A percentile compares a stretch with the other conserved stretches of the same genome.
These are phyloP conservation scores for Xanthoconium separans DNA, from an alignment of 1,284 basidiomycete species.

Conservation along the genomic window DNA sequence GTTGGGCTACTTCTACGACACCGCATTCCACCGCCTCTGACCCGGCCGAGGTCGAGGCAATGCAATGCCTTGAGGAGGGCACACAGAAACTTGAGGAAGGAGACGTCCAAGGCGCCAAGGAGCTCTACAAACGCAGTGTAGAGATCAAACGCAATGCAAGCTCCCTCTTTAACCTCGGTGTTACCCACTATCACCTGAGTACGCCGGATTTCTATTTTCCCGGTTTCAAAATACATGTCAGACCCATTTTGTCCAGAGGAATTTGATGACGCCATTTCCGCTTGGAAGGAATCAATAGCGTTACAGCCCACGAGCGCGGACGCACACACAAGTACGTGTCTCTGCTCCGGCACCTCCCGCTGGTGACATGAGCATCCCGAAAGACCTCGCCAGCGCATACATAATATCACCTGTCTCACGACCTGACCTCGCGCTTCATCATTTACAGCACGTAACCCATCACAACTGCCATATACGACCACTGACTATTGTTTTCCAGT, in stretches of 20 bases:
- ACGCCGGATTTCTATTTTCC: conserved; percentile 31
- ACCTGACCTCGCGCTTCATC: conserved; percentile 88
- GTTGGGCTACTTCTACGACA: conserved; percentile 83
- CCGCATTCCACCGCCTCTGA: conserved; percentile 78
- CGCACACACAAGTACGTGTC: conserved; percentile 83
- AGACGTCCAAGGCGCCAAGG: conserved; percentile 79
- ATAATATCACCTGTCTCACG: conserved; percentile 83
- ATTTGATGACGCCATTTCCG: conserved; percentile 78
- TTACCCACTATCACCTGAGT: conserved; percentile 88
- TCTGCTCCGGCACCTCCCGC: conserved; percentile 16
- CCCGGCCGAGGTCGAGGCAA: conserved; percentile 81
- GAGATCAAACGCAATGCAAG: conserved; percentile 81
- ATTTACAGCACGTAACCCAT: conserved; percentile 65
- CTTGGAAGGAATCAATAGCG: conserved; percentile 85
- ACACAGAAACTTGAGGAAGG: conserved; percentile 89
- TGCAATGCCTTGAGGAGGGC: conserved; percentile 83
- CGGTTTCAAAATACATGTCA: conserved; percentile 15
- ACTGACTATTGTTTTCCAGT: conserved; percentile 47
- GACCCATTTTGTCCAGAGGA: conserved; percentile 58
- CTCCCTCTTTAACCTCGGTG: conserved; percentile 86
- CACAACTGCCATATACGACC: conserved; percentile 24
- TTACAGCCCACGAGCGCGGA: conserved; percentile 86
- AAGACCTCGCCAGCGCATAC: conserved; percentile 93
- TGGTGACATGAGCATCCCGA: conserved; percentile 28
- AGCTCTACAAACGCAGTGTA: conserved; percentile 77